Evolutionary conservation across 2,329 filamentous ascomycete species (phyloP), one percentile per base, ranked within the genome.

Genomic region (Verticillium nonalfalfae): DNA sequence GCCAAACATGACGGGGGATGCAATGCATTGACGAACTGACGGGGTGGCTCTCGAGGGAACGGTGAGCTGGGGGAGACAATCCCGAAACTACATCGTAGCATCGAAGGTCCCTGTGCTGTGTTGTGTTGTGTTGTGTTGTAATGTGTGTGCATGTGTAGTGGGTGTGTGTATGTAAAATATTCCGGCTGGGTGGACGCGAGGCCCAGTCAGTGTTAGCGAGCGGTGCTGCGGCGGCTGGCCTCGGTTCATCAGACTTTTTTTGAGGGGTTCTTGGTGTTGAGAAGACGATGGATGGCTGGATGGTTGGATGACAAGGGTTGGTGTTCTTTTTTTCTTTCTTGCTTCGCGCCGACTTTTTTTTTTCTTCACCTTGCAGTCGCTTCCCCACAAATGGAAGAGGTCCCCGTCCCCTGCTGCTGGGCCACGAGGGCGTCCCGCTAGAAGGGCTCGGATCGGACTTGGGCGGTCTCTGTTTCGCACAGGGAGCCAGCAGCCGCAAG

Each of bases 341-440:
- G 45, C 45, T 31, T 59, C 55, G 58, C 57, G 57, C 57, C 18
- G n/a, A 60, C 52, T 54, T 50, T 50, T 50, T 50, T 56, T 26
- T 36, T 52, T 58, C 39, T 45, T 11, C 38, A 6, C 15, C n/a
- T n/a, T 50, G 45, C 45, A 50, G 45, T 50, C 45, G n/a, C n/a
- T 50, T 50, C 45, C 45, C 45, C 45, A 50, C 45, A 50, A 26
- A 50, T 50, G n/a, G 45, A 50, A 50, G 45, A 21, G 45, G 18
- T 50, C 45, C 45, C 45, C 45, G 18, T 50, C 45, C 45, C 45
- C 45, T 50, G 18, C 45, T 50, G 45, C 18, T 50, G n/a, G 45
- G 45, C 45, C 45, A 50, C 18, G 45, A 50, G 45, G 45, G 45
- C 45, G 45, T 50, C 45, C n/a, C 45, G 45, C 45, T 50, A 50